Percentiles rank a stretch among this genome's conserved stretches.
These are phyloP conservation scores for Phytophthora sojae DNA, from an alignment of 352 stramenopile species.

Conservation along the genomic window DNA sequence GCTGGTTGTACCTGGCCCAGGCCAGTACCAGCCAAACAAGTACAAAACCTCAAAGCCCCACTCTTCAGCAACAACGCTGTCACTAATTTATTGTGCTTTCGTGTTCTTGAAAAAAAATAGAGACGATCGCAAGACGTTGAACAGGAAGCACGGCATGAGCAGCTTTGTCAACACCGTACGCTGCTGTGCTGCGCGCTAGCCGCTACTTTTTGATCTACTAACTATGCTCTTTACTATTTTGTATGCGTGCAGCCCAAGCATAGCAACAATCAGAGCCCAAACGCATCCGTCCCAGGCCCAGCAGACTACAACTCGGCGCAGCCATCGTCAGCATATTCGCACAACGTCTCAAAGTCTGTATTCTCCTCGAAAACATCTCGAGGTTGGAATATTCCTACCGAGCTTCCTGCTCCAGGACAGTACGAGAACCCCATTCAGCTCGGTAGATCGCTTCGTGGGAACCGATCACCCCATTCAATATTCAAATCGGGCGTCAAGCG, in stretches of 20 bases:
- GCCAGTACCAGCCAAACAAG: conserved; percentile 68
- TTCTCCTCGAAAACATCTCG: conserved; percentile 73
- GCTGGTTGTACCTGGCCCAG: conserved; percentile 63
- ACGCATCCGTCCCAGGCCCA: conserved; percentile 46
- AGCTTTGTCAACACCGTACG: conserved; percentile 68
- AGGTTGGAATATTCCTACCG: conserved; percentile 53
- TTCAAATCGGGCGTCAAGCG: conserved; percentile 77
- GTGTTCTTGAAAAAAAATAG: background rate
- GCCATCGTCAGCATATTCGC: conserved; percentile 44
- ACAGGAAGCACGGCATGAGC: conserved; percentile 75
- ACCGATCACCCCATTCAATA: conserved; percentile 49
- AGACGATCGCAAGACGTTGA: conserved; percentile 53
- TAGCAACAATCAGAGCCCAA: conserved; percentile 41
- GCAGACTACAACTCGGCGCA: conserved; percentile 62
- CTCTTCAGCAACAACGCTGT: background rate
- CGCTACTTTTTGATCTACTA: background rate
- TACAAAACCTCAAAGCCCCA: conserved; percentile 16
- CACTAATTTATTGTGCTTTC: background rate
- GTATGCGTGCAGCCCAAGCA: conserved; percentile 31
- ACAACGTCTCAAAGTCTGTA: conserved; percentile 65
- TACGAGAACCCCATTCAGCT: conserved; percentile 75
- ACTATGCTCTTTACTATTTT: background rate
- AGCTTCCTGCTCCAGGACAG: conserved; percentile 69
- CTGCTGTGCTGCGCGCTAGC: background rate
- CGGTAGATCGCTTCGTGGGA: conserved; percentile 26